Base-by-base conservation (phyloP, 805 yeast genomes). In the Grigorovia jiainica region DNA sequence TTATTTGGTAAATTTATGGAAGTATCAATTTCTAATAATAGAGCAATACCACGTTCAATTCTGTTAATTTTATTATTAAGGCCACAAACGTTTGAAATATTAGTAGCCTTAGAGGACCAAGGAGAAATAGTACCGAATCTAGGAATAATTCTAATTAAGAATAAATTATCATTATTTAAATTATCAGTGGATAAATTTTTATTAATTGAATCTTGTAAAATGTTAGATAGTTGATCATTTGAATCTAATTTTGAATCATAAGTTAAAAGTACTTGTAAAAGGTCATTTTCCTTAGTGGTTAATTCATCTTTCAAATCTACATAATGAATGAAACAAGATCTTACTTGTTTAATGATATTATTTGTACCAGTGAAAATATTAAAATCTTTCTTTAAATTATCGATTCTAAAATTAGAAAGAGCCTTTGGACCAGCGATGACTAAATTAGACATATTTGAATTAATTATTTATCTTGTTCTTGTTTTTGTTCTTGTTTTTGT, bases 31-130 rank as follows among this genome's bases (percentile, higher is more conserved):
- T 78, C 72, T 53, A 92, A 68, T 51, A 85, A 64, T 33, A 92
- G 66, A 5, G 92, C 79, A 48, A 81, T 52, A 44, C 98, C 99
- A 58, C 98, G 78, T 69, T 92, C 99, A 43, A 92, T 79, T 54
- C 97, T 76, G 56, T 78, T 85, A 38, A 92, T 71, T 46, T 72
- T 74, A 16, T 72, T 70, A 31, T 70, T 74, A 46, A 92, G 72
- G 8, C 96, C 96, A 66, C 95, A 86, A 43, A 85, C 95, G 43
- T 79, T 76, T 40, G 89, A 75, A 51, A 92, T 92, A 65, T 92
- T 90, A 33, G 98, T 89, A 21, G 99, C 99, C 67, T 92, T 92
- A 11, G 97, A 89, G 8, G 96, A 86, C 99, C 99, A 92, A 27
- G 98, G 97, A 20, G 97, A 89, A 50, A 92, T 90, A 10, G 98